Evolutionary conservation across 495 filamentous ascomycete genomes (phyloP), one percentile per base, ranked within the genome.

Genomic region (Aspergillus affinis): DNA sequence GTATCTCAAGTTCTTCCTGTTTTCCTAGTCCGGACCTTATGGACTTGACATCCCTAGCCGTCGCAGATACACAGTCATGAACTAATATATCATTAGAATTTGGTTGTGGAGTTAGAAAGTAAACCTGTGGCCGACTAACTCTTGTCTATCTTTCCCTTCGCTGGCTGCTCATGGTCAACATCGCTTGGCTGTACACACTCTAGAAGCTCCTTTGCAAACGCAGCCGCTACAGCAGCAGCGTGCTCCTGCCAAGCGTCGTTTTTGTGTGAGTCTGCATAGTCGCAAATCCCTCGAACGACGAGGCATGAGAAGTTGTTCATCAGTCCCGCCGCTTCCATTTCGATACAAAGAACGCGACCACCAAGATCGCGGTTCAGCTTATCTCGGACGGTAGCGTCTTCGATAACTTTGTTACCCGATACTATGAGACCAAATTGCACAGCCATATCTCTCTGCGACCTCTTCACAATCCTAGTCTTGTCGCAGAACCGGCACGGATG

Each of bases 1-100:
- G n/a, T 17, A 65, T 57, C 2, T 19, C 17, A 17, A 41, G 49
- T 41, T 61, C 13, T 49, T 64, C 58, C 56, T 30, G 29, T 4
- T 30, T 8, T 30, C 29, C 4, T 30, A 4, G 29, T 4, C 29
- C 4, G 8, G 29, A 30, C 4, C 29, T 30, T 30, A 30, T 30
- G n/a, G n/a, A n/a, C n/a, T n/a, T n/a, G n/a, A n/a, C n/a, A n/a
- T n/a, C n/a, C n/a, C n/a, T n/a, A n/a, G n/a, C n/a, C n/a, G n/a
- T n/a, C n/a, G n/a, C n/a, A n/a, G n/a, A n/a, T n/a, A n/a, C n/a
- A n/a, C n/a, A n/a, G n/a, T n/a, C n/a, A n/a, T n/a, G n/a, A n/a
- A n/a, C n/a, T n/a, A n/a, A n/a, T n/a, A n/a, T n/a, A n/a, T n/a
- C n/a, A n/a, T n/a, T n/a, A n/a, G n/a, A n/a, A n/a, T n/a, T n/a